These are phyloP conservation scores for Plenodomus tracheiphilus DNA, from an alignment of 2,329 filamentous ascomycete species.

Conservation along the genomic window DNA sequence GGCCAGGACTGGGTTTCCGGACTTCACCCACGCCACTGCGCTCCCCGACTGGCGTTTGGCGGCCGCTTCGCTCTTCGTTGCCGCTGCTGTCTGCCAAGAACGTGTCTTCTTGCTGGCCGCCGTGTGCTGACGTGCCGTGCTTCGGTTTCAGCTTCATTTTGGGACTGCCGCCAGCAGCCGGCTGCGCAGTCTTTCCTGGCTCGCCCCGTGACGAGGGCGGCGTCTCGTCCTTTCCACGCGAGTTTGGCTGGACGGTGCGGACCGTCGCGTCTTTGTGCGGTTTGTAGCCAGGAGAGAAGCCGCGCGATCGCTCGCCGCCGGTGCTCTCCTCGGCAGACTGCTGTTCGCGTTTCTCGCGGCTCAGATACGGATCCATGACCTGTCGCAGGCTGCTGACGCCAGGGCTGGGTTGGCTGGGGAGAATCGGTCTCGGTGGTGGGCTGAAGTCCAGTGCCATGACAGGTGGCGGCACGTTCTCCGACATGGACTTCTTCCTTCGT, in stretches of 20 bases:
- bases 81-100: slow-evolving; percentile 58
- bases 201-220: slow-evolving; percentile 30
- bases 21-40: slow-evolving; percentile 32
- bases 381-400: slow-evolving; percentile 78
- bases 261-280: slow-evolving; percentile 74
- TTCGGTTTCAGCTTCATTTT: slow-evolving; percentile 49
- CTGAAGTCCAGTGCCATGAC: slow-evolving; percentile 53
- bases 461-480: slow-evolving; percentile 67
- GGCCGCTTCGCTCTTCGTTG: slow-evolving; percentile 51
- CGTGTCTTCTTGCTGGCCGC: slow-evolving; percentile 47
- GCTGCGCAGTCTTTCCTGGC: slow-evolving; percentile 27
- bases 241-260: slow-evolving; percentile 60
- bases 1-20: slow-evolving; percentile 35
- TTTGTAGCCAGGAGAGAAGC: slow-evolving; percentile 77
- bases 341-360: slow-evolving; percentile 33
- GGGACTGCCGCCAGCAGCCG: slow-evolving; percentile 32
- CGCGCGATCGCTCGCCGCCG: slow-evolving; percentile 52
- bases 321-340: slow-evolving; percentile 25
- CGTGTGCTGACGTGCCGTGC: slow-evolving; percentile 25
- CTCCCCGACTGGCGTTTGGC: slow-evolving; percentile 33
- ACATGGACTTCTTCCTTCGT: slow-evolving; percentile 85
- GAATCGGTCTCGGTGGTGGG: slow-evolving; percentile 26
- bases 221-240: slow-evolving; percentile 35
- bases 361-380: slow-evolving; percentile 84
- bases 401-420: slow-evolving; percentile 46